Evolutionary conservation across 257 asterid species (phyloP).

Genomic region (Solanum virginianum): DNA sequence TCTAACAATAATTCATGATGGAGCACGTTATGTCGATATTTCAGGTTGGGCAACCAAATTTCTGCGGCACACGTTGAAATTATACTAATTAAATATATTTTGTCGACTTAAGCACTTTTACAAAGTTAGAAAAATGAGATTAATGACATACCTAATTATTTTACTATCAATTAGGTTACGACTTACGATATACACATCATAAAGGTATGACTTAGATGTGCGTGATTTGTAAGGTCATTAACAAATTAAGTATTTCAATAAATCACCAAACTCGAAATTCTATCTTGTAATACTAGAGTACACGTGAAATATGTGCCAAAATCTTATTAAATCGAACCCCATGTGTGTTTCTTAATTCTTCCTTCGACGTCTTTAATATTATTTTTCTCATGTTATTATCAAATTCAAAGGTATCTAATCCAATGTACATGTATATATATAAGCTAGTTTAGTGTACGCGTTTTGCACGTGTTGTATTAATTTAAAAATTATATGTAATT

Average conservation of each 20-base stretch:
- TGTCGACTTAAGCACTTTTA: neutral
- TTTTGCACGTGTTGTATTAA: too few relatives aligned
- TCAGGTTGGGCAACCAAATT: neutral
- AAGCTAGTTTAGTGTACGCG: neutral
- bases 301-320: neutral
- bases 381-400: neutral
- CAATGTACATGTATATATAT: neutral
- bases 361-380: neutral
- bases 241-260: neutral
- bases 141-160: neutral
- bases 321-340: neutral
- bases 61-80: neutral
- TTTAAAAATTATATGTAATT: too few relatives aligned
- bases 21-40: neutral
- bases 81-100: neutral
- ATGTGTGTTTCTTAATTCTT: neutral
- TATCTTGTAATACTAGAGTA: neutral
- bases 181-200: neutral
- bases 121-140: too few relatives aligned
- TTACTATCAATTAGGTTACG: neutral
- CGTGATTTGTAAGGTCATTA: neutral
- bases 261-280: neutral
- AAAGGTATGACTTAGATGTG: neutral
- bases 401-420: too few relatives aligned
- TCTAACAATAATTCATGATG: neutral